phyloP scores from a whole-genome alignment of 345 rosid genomes.

The Gossypium longicalyx region DNA sequence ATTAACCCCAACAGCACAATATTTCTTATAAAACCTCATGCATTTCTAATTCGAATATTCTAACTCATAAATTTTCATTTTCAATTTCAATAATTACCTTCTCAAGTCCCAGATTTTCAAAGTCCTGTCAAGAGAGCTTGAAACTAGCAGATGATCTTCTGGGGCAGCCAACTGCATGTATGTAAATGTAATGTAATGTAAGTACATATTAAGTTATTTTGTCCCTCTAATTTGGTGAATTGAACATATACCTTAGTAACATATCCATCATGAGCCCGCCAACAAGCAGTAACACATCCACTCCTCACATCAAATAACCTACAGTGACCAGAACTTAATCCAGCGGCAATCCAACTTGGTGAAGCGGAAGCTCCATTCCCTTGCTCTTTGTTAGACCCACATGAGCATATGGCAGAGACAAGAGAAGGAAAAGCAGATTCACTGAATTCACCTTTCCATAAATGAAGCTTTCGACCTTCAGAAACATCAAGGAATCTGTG shows the following conservation, averaged over 20 bases:
- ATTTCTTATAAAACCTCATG: not conserved
- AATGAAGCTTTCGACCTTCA: conserved; percentile 73
- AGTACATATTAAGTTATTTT: not conserved
- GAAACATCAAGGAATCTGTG: conserved; percentile 69
- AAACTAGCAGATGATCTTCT: conserved; percentile 77
- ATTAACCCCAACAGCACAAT: not conserved
- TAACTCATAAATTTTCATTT: conserved; percentile 6
- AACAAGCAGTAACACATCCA: conserved; percentile 59
- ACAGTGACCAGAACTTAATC: conserved; percentile 85
- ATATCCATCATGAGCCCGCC: conserved; percentile 93
- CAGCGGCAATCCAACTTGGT: conserved; percentile 79
- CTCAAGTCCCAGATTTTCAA: conserved; percentile 85
- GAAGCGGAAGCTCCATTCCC: conserved; percentile 45
- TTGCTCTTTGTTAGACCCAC: conserved; percentile 49
- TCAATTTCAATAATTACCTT: conserved; percentile 35
- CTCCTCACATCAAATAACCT: conserved; percentile 72
- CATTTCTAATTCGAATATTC: not conserved
- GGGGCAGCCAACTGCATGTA: conserved; percentile 70
- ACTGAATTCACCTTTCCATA: conserved; percentile 70
- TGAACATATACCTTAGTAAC: conserved; percentile 58
- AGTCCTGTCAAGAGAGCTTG: conserved; percentile 84
- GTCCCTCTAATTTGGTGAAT: conserved; percentile 1
- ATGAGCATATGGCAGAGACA: conserved; percentile 77
- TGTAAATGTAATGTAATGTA: conserved; percentile 7
- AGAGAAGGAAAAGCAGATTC: conserved; percentile 75